Base-by-base conservation (phyloP, 2,329 filamentous ascomycete genomes). In the Dactylellina cionopaga region DNA sequence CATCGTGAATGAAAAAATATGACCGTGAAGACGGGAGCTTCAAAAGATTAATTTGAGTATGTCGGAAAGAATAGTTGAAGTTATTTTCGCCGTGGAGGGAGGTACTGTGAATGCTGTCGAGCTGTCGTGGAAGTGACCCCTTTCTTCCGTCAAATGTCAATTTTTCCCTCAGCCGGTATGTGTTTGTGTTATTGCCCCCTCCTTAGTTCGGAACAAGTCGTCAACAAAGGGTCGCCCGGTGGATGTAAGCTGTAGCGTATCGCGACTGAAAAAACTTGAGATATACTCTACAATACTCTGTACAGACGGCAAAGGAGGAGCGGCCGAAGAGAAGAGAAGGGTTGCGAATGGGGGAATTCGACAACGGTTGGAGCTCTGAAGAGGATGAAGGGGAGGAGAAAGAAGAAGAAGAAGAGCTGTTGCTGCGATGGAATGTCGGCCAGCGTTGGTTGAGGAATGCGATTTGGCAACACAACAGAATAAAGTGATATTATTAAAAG, bases 1-100 rank as follows among this genome's bases (percentile, higher is more conserved):
- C 86, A 96, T 93, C 52, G 24, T 49, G 58, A 51, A 43, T 25
- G 22, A 58, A 47, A 27, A 37, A 39, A 5, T 17, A 22, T 19
- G 29, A 27, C 17, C 33, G 63, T 51, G 46, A 52, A 62, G 55
- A 56, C 13, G 17, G 39, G 13, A 33, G 52, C 24, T 43, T 15
- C 22, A 39, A 15, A 15, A 17, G 11, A 22, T 25, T 43, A 7
- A 13, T 24, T 29, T 15, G 52, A 33, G 24, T 31, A 44, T 43
- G 46, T 11, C 13, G 25, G 44, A 24, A 27, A 15, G 11, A 24
- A 27, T 11, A 11, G 46, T 33, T 15, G 22, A 15, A 17, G 25
- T 27, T 39, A 15, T 27, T 5, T 22, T 33, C 10, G 55, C 31
- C 6, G 31, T 47, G 27, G 29, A 17, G 22, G 13, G 37, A n/a